These are phyloP conservation scores for Xylariaceae sp. DNA, from an alignment of 2,329 filamentous ascomycete species.

Conservation along the genomic window DNA sequence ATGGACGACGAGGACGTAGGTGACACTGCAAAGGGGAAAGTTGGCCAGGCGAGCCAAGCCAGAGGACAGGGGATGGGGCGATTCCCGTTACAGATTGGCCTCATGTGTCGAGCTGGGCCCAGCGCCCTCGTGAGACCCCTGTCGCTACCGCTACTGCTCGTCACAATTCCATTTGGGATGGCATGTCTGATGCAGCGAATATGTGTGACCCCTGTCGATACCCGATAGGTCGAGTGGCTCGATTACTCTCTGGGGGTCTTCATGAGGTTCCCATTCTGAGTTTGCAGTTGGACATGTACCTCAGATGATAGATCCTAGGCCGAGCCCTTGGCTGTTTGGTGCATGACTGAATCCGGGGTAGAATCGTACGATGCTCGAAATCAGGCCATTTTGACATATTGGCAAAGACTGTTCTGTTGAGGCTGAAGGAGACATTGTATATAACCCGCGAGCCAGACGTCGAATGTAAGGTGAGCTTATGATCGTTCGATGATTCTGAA, in stretches of 20 bases:
- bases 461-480: slow-evolving; percentile 10
- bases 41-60: slow-evolving; percentile 4
- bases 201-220: too few species aligned
- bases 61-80: slow-evolving; percentile 4
- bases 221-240: too few species aligned
- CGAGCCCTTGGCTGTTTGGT: slow-evolving; percentile 7
- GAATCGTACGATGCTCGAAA: slow-evolving; percentile 17
- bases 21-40: slow-evolving; percentile 17
- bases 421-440: slow-evolving; percentile 12
- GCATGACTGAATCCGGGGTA: slow-evolving; percentile 6
- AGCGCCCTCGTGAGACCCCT: too few species aligned
- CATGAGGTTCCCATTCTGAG: too few species aligned
- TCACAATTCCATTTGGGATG: too few species aligned
- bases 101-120: slow-evolving; percentile 5
- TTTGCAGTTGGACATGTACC: too few species aligned
- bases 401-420: slow-evolving; percentile 9
- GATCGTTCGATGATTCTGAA: slow-evolving; percentile 10
- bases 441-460: slow-evolving; percentile 11
- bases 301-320: slow-evolving; percentile 3
- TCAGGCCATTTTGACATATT: slow-evolving; percentile 15
- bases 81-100: slow-evolving; percentile 18
- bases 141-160: too few species aligned
- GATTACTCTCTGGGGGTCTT: too few species aligned
- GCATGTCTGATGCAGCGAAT: too few species aligned
- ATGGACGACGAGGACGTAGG: slow-evolving; percentile 17